Evolutionary conservation across 148 eudicot genomes (phyloP).

Genomic region (Oxyria digyna): DNA sequence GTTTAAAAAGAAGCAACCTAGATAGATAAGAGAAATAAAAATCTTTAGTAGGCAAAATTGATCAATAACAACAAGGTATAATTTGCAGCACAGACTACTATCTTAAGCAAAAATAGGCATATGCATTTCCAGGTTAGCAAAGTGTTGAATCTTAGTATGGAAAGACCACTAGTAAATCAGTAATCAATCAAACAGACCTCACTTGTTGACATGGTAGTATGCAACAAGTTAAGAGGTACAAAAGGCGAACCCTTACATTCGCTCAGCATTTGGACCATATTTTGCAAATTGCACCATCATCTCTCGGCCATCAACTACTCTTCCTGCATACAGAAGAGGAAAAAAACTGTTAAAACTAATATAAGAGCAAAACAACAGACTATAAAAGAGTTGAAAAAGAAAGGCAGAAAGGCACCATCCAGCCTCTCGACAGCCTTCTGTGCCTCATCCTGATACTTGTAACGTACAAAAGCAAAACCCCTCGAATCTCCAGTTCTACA

Average conservation of each 20-base stretch:
- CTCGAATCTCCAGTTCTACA: constrained; percentile 91
- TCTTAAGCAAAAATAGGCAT: no score
- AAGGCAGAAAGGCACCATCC: constrained; percentile 25
- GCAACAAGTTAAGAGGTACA: not conserved
- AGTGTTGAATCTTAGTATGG: not conserved
- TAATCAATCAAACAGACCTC: not conserved
- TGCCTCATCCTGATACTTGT: constrained; percentile 56
- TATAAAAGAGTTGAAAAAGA: not conserved
- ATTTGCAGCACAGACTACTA: not conserved
- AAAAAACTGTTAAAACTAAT: not conserved
- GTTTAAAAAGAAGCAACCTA: not conserved
- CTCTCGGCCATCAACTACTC: constrained; percentile 45
- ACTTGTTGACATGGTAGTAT: not conserved
- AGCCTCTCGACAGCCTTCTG: constrained; percentile 52
- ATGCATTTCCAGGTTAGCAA: not conserved
- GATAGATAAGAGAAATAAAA: not conserved
- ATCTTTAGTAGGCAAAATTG: not conserved
- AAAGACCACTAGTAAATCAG: not conserved
- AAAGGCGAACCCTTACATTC: constrained; percentile 21
- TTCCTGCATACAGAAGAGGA: constrained; percentile 16
- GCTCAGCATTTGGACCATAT: constrained; percentile 48
- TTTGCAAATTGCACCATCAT: constrained; percentile 49
- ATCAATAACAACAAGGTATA: not conserved
- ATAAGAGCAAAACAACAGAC: not conserved
- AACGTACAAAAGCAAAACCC: constrained; percentile 94